Base-by-base conservation (phyloP, 352 stramenopile genomes). In the Pythium folliculosum region DNA sequence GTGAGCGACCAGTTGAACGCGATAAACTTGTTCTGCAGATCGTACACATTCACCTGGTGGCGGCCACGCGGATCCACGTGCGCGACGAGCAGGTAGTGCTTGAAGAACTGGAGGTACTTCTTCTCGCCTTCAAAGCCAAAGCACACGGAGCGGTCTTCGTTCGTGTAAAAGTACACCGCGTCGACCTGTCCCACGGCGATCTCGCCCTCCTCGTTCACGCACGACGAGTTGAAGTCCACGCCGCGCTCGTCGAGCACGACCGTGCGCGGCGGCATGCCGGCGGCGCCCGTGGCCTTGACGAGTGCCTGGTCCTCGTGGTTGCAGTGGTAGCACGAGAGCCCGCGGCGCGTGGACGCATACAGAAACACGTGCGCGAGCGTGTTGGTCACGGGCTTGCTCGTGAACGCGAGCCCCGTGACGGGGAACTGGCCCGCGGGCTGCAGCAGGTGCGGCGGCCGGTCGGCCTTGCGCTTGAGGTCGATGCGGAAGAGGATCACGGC, bases 11-110 rank as follows among this genome's bases (percentile, higher is more conserved):
- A 93, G 69, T 97, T 96, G 73, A 97, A 97, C 14, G 89, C 91
- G 40, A 97, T 95, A 38, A 97, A 96, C 69, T 97, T 97, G 75
- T 97, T 97, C 56, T 93, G 81, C 35, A 97, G 68, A 64, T 97
- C 91, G 75, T 97, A 97, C 35, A 97, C 82, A 63, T 96, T 96
- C 63, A 96, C 80, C 60, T 95, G 86, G 61, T 95, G 85, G 13
- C 90, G 85, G 2, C 85, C 84, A 52, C 87, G 84, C 8, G 88
- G 82, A 25, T 96, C 88, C 25, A 94, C 85, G 52, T 96, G 88
- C 1, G 85, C 86, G 1, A 96, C 88, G 12, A 94, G 60, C 54
- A 95, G 43, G 54, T 96, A 96, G 57, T 96, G 88, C 70, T 96
- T 96, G 73, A 96, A 96, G 53, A 96, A 96, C 55, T 82, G 66